These are phyloP conservation scores for Cylindrotheca closterium DNA, from an alignment of 108 stramenopile species.

Conservation along the genomic window DNA sequence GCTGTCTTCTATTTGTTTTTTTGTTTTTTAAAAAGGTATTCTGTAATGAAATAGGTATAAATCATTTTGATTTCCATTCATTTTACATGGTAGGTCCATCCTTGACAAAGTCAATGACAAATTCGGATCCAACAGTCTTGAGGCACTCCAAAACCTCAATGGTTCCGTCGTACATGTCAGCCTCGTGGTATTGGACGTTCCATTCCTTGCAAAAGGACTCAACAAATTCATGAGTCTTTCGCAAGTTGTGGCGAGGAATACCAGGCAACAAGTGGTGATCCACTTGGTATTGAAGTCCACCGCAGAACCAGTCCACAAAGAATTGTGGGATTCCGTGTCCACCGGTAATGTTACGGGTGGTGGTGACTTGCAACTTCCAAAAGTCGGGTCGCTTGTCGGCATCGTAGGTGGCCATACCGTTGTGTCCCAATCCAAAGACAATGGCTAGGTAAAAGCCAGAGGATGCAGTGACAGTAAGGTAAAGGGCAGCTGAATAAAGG, in stretches of 20 bases:
- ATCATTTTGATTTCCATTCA: too few relatives aligned
- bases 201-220: slow-evolving; percentile 96
- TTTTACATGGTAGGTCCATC: slow-evolving; percentile 92
- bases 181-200: slow-evolving; percentile 92
- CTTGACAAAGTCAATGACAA: slow-evolving; percentile 75
- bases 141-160: slow-evolving; percentile 81
- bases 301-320: slow-evolving; percentile 99
- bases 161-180: slow-evolving; percentile 79
- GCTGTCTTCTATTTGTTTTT: too few relatives aligned
- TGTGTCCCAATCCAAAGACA: slow-evolving; percentile 99
- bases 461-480: slow-evolving; percentile 75
- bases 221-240: slow-evolving; percentile 87
- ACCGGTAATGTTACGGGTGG: slow-evolving; percentile 96
- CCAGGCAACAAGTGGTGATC: slow-evolving; percentile 99
- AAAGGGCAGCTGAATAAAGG: slow-evolving; percentile 56
- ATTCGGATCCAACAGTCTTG: slow-evolving; percentile 70
- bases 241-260: slow-evolving; percentile 94
- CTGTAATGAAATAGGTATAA: too few relatives aligned
- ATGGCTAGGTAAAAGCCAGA: slow-evolving; percentile 94
- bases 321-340: slow-evolving; percentile 91
- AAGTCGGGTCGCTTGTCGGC: slow-evolving; percentile 95
- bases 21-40: too few relatives aligned
- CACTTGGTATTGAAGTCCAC: slow-evolving; percentile 98
- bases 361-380: slow-evolving; percentile 98
- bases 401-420: slow-evolving; percentile 98